These are phyloP conservation scores for Paramecium sonneborni DNA, from an alignment of 73 alveolate genomes.

Conservation along the genomic window DNA sequence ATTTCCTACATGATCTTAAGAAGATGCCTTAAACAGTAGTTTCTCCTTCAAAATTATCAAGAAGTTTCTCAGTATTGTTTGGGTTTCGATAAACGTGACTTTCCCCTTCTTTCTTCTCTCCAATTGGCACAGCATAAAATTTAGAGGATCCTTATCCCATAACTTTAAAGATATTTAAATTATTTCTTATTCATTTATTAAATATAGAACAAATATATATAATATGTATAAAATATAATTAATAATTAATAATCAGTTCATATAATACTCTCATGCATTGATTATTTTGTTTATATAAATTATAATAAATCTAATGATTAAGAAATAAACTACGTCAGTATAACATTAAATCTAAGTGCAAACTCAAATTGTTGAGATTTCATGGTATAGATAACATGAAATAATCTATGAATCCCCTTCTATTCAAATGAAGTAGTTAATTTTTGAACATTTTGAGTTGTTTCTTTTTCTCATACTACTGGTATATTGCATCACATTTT, in stretches of 20 bases:
- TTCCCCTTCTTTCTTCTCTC: conserved; percentile 80
- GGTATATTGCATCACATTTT: background rate
- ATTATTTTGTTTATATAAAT: background rate
- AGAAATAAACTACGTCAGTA: background rate
- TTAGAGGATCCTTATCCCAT: conserved; percentile 38
- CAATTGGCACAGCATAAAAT: conserved; percentile 75
- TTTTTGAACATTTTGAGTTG: background rate
- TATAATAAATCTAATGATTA: background rate
- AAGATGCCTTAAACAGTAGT: conserved; percentile 34
- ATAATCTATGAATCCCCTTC: background rate
- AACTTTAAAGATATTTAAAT: background rate
- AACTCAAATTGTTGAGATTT: background rate
- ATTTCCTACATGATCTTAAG: background rate
- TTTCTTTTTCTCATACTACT: background rate
- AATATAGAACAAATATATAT: background rate
- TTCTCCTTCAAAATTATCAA: conserved; percentile 32
- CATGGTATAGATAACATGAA: background rate
- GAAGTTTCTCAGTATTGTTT: conserved; percentile 55
- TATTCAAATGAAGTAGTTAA: background rate
- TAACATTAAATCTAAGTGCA: background rate
- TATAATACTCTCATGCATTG: too few species aligned
- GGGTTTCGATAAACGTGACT: conserved; percentile 77
- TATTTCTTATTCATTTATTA: background rate
- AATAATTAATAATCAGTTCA: too few species aligned
- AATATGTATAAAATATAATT: too few species aligned